phyloP scores from a whole-genome alignment of 2,329 filamentous ascomycete genomes.

The Aspergillus sp. region DNA sequence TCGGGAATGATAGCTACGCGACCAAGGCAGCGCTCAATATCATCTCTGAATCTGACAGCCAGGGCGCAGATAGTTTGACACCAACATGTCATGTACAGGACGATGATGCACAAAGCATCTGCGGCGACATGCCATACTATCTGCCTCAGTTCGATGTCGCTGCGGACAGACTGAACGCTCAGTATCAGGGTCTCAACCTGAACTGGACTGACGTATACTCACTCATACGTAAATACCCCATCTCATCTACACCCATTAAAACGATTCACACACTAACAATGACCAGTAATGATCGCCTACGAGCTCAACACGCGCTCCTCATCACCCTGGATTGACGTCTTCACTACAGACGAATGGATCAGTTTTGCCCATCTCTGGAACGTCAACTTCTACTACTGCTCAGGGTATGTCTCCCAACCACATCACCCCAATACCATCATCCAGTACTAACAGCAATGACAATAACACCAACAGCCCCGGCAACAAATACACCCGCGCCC shows the following conservation, averaged over 20 bases:
- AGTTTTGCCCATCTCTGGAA: conserved; percentile 23
- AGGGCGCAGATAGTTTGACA: conserved; percentile 26
- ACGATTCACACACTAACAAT: background rate
- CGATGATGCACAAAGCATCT: conserved; percentile 9
- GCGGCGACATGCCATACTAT: conserved; percentile 11
- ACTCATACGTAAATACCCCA: conserved; percentile 21
- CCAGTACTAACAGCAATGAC: background rate
- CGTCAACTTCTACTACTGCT: conserved; percentile 25
- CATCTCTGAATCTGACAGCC: conserved; percentile 22
- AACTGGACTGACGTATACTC: conserved; percentile 21
- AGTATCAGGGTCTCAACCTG: conserved; percentile 24
- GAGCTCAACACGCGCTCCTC: conserved; percentile 24
- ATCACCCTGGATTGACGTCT: conserved; percentile 27
- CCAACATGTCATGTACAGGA: conserved; percentile 20
- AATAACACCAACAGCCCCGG: conserved; percentile 15
- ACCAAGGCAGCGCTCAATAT: conserved; percentile 26
- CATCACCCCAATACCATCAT: too few relatives aligned
- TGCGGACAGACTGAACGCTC: conserved; percentile 23
- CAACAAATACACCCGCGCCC: conserved; percentile 22
- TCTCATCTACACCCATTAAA: background rate
- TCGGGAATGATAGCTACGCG: conserved; percentile 25
- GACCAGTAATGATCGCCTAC: conserved; percentile 22
- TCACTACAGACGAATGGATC: conserved; percentile 28
- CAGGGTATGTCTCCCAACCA: conserved; percentile 16
- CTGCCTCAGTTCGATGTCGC: conserved; percentile 22